Evolutionary conservation across 148 eudicot genomes (phyloP).

Genomic region (Dianthus caryophyllus): DNA sequence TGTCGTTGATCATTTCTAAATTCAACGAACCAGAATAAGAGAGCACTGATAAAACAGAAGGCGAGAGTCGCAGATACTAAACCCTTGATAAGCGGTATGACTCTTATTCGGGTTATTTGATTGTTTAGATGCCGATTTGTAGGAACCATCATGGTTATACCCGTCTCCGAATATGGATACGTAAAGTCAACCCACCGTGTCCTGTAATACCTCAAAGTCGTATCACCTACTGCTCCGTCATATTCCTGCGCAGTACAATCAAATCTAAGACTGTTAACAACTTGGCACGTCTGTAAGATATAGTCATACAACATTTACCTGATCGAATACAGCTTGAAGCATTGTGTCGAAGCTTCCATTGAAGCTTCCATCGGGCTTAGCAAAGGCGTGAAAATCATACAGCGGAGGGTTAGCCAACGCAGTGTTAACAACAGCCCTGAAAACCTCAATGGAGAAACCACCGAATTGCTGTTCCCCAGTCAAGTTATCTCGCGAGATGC

Average conservation of each 20-base stretch:
- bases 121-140: not conserved
- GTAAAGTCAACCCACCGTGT: slow-evolving; percentile 30
- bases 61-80: slow-evolving; percentile 25
- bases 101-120: slow-evolving; percentile 2
- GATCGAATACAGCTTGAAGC: slow-evolving; percentile 19
- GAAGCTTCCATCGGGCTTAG: slow-evolving; percentile 20
- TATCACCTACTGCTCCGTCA: slow-evolving; percentile 33
- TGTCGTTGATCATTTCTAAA: slow-evolving; percentile 14
- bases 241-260: slow-evolving; percentile 19
- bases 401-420: not conserved
- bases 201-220: slow-evolving; percentile 21
- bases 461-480: not conserved
- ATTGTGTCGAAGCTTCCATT: slow-evolving; percentile 27
- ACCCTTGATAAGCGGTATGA: slow-evolving; percentile 26
- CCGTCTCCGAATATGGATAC: slow-evolving; percentile 27
- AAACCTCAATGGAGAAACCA: slow-evolving; percentile 29
- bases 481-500: not conserved
- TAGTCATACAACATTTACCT: slow-evolving; percentile 2
- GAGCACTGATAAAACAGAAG: slow-evolving; percentile 26
- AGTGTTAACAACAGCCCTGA: slow-evolving; percentile 19
- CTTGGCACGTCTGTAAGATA: too few relatives aligned
- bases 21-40: slow-evolving; percentile 27
- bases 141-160: slow-evolving; percentile 30
- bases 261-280: not conserved
- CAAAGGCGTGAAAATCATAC: slow-evolving; percentile 11